Evolutionary conservation across 2,329 filamentous ascomycete genomes (phyloP).

Genomic region (Microdochium bolleyi): DNA sequence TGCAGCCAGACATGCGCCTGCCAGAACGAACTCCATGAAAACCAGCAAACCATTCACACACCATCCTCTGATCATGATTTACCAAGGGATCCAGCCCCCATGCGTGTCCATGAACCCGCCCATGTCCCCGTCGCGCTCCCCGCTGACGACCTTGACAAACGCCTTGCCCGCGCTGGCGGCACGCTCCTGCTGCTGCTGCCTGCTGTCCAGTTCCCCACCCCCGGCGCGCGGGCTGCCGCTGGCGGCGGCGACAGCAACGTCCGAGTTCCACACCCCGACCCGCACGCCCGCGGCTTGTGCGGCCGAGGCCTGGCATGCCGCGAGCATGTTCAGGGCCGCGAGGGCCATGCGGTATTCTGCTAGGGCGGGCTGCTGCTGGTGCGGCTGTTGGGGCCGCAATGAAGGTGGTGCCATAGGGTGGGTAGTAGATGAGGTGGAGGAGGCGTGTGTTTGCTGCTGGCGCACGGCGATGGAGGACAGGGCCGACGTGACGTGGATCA

Average conservation of each 20-base stretch:
- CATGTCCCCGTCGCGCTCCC: conserved; percentile 1
- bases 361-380: background rate
- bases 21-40: no score
- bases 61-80: no score
- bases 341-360: conserved; percentile 11
- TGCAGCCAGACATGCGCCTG: no score
- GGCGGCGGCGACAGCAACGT: background rate
- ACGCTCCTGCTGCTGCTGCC: background rate
- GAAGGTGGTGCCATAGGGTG: background rate
- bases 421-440: conserved; percentile 10
- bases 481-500: conserved; percentile 10
- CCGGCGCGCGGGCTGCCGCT: background rate
- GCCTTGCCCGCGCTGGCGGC: background rate
- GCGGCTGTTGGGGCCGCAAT: conserved; percentile 1
- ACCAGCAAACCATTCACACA: no score
- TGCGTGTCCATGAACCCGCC: conserved; percentile 1
- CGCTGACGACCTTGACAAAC: conserved; percentile 1
- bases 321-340: conserved; percentile 11
- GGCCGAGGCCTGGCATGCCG: conserved; percentile 10
- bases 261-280: conserved; percentile 9
- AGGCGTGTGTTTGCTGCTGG: background rate
- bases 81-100: conserved; percentile 1
- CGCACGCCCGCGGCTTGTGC: conserved; percentile 8
- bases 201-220: no score
- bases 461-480: conserved; percentile 8